These are phyloP conservation scores for Alternaria viburni DNA, from an alignment of 2,329 filamentous ascomycete genomes.

Conservation along the genomic window DNA sequence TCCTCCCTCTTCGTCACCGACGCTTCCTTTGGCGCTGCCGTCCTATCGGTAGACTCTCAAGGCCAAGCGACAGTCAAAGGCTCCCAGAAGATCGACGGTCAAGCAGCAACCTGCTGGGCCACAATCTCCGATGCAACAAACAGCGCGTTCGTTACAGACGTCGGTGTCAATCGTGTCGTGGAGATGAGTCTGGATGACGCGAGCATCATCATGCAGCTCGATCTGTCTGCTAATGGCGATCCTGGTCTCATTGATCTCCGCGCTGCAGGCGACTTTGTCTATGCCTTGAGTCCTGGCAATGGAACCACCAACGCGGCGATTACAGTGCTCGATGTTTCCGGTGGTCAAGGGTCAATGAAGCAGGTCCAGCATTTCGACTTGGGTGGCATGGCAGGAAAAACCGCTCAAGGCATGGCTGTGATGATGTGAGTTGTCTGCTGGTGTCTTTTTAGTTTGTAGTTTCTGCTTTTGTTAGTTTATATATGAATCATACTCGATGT, in stretches of 20 bases:
- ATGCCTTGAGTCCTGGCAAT: constrained; percentile 63
- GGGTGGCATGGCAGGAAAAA: constrained; percentile 28
- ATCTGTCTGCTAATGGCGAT: constrained; percentile 52
- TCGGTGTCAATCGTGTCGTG: constrained; percentile 58
- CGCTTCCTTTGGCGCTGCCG: constrained; percentile 62
- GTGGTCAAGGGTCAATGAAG: constrained; percentile 28
- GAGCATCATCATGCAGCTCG: constrained; percentile 52
- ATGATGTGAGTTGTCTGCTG: constrained; percentile 14
- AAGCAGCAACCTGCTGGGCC: constrained; percentile 66
- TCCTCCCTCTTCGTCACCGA: constrained; percentile 61
- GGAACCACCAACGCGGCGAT: constrained; percentile 48
- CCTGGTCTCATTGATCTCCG: constrained; percentile 63
- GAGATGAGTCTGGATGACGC: constrained; percentile 62
- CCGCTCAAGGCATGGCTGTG: constrained; percentile 47
- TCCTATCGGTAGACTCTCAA: constrained; percentile 53
- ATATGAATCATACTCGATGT: not conserved
- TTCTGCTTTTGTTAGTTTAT: not conserved
- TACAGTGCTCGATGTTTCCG: constrained; percentile 49
- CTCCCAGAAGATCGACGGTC: constrained; percentile 54
- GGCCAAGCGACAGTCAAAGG: constrained; percentile 46
- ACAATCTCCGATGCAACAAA: constrained; percentile 57
- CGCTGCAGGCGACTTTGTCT: constrained; percentile 62
- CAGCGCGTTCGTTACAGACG: constrained; percentile 66
- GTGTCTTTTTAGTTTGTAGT: not conserved
- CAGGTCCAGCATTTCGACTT: constrained; percentile 50